Evolutionary conservation across 352 stramenopile genomes (phyloP), one percentile per base, ranked within the genome.

Genomic region (Phytophthora sansomeana): DNA sequence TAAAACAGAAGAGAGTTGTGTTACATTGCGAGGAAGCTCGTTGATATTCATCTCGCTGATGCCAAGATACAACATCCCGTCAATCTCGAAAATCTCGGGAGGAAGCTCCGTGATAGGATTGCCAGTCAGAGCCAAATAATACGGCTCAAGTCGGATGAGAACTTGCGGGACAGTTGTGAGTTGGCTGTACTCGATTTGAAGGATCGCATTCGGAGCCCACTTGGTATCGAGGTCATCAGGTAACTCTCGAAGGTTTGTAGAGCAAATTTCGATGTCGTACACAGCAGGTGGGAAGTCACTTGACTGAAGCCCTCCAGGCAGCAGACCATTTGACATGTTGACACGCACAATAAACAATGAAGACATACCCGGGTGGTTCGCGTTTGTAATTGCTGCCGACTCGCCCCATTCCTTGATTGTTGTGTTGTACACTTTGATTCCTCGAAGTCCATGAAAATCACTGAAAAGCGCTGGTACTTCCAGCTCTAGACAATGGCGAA

Each of bases 381-480:
- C 11, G 6, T 54, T 46, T 0, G 42, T 67, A 17, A 80, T 21
- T 16, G 64, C 75, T 4, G 75, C 67, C 0, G 75, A 54, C 0
- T 30, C 39, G 0, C 24, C 16, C 74, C 74, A 82, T 3, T 63
- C 52, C 0, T 24, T 17, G 17, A 82, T 51, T 0, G 70, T 78
- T 24, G 63, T 69, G 46, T 83, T 83, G 58, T 78, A 83, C 13
- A 76, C 51, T 56, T 83, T 78, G 28, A 80, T 16, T 0, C 52
- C 58, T 4, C 62, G 58, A 11, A 83, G 43, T 6, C 60, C 58
- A 2, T 14, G 36, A 29, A 80, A 80, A 0, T 52, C 32, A 7
- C 47, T 49, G 13, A 83, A 46, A 5, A 42, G 38, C 2, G 56
- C 1, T 1, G 69, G 58, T 11, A 83, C 52, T 35, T 69, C 61